These are phyloP conservation scores for Trypanosoma congolense DNA, from an alignment of 208 protist species.

Conservation along the genomic window DNA sequence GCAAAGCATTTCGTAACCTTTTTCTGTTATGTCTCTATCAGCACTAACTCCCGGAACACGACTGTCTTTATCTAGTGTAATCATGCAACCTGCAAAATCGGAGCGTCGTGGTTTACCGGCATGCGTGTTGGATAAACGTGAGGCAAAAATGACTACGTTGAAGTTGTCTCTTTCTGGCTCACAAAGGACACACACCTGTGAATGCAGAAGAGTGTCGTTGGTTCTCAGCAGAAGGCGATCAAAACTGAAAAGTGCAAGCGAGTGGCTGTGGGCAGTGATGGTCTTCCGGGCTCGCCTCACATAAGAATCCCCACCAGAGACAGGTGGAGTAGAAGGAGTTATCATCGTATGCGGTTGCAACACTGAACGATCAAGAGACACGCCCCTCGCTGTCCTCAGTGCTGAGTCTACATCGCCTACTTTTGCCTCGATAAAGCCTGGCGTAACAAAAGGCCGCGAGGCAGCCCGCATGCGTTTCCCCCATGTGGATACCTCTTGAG, in stretches of 20 bases:
- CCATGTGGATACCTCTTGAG: constrained; percentile 36
- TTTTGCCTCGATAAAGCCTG: constrained; percentile 54
- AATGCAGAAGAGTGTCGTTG: constrained; percentile 20
- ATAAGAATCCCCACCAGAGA: constrained; percentile 1
- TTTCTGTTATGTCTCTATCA: constrained; percentile 47
- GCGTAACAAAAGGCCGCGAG: constrained; percentile 27
- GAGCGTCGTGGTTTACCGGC: constrained; percentile 22
- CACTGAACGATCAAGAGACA: not conserved
- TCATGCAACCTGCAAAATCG: constrained; percentile 43
- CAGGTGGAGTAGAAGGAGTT: constrained; percentile 15
- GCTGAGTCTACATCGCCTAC: constrained; percentile 35
- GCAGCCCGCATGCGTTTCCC: constrained; percentile 40
- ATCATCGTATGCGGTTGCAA: not conserved
- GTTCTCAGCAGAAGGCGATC: constrained; percentile 18
- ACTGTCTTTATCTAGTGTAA: constrained; percentile 16
- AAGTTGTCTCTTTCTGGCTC: constrained; percentile 10
- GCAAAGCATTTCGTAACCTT: constrained; percentile 42
- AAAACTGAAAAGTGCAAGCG: not conserved
- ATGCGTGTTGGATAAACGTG: constrained; percentile 27
- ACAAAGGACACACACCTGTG: constrained; percentile 14
- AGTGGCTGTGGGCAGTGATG: not conserved
- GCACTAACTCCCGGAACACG: constrained; percentile 13
- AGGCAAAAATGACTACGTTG: constrained; percentile 28
- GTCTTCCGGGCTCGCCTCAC: not conserved
- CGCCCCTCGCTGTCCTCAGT: constrained; percentile 19